Percentiles rank a stretch among this genome's conserved stretches.
Conservation (phyloP, 257 asterid genomes). For the Gynochthodes officinalis region DNA sequence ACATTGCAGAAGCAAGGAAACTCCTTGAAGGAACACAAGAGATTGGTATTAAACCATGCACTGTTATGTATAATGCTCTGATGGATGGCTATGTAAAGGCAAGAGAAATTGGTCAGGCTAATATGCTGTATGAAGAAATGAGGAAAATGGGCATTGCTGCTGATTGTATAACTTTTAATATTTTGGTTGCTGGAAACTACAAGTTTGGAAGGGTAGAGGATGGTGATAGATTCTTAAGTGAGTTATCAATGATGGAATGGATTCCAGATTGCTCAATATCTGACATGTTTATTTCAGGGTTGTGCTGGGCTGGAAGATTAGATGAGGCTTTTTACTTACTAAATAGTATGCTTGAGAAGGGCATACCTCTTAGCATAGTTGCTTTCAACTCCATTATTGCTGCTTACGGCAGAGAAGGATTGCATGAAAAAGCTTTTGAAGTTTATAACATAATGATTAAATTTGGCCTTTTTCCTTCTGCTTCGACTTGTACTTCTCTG, state of each 20-base stretch:
- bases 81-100: constrained; percentile 91
- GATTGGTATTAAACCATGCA: constrained; percentile 54
- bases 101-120: constrained; percentile 59
- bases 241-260: constrained; percentile 36
- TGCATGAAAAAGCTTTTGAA: constrained; percentile 65
- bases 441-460: constrained; percentile 56
- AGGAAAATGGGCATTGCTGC: constrained; percentile 57
- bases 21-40: constrained; percentile 58
- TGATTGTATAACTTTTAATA: constrained; percentile 75
- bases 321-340: constrained; percentile 66
- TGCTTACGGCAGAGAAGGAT: constrained; percentile 70
- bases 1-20: constrained; percentile 63
- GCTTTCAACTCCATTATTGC: constrained; percentile 75
- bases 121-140: constrained; percentile 71
- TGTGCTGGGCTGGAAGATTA: constrained; percentile 79
- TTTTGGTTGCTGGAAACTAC: constrained; percentile 71
- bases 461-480: constrained; percentile 69
- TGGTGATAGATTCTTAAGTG: constrained; percentile 43
- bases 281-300: constrained; percentile 56
- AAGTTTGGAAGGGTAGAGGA: constrained; percentile 68
- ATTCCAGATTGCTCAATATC: constrained; percentile 42
- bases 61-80: constrained; percentile 53
- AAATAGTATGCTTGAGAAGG: constrained; percentile 65
- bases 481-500: constrained; percentile 70
- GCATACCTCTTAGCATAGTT: constrained; percentile 58